Evolutionary conservation across 202 grass and related monocot genomes (phyloP).

Genomic region (Carex sylvatica): DNA sequence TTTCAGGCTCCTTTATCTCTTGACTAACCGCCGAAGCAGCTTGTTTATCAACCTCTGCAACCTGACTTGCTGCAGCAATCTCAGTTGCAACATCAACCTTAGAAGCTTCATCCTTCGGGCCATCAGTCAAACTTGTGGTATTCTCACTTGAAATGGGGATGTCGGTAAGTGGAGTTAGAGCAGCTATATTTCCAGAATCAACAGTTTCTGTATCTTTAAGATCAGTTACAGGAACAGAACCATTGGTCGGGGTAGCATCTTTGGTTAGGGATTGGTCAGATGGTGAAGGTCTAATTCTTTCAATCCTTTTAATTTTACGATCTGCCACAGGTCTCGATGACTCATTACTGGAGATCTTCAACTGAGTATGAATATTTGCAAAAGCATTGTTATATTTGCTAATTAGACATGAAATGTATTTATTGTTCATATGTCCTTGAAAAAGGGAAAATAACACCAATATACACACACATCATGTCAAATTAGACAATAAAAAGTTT

Average conservation of each 20-base stretch:
- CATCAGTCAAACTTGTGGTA: slow-evolving; percentile 20
- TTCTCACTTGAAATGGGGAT: slow-evolving; percentile 12
- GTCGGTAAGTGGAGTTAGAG: slow-evolving; percentile 43
- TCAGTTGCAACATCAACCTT: slow-evolving; percentile 34
- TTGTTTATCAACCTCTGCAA: slow-evolving; percentile 47
- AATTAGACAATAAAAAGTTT: slow-evolving; percentile 11
- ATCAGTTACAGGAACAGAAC: slow-evolving; percentile 12
- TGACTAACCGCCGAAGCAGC: slow-evolving; percentile 36
- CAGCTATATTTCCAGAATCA: slow-evolving; percentile 32
- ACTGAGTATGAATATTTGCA: slow-evolving; percentile 35
- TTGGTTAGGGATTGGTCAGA: slow-evolving; percentile 38
- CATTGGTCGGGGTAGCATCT: slow-evolving; percentile 26
- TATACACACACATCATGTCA: not conserved
- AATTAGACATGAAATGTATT: slow-evolving; percentile 3
- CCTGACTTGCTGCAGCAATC: slow-evolving; percentile 29
- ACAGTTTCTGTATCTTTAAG: slow-evolving; percentile 34
- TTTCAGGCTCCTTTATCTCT: slow-evolving; percentile 54
- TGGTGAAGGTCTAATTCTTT: slow-evolving; percentile 42
- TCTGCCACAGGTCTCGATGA: slow-evolving; percentile 28
- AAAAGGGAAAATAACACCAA: not conserved
- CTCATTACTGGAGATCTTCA: slow-evolving; percentile 55
- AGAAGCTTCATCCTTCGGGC: slow-evolving; percentile 34
- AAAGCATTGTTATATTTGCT: slow-evolving; percentile 11
- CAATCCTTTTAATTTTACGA: slow-evolving; percentile 41
- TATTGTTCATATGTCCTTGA: not conserved